phyloP scores from a whole-genome alignment of 352 stramenopile genomes.

The Phytophthora uliginosa region DNA sequence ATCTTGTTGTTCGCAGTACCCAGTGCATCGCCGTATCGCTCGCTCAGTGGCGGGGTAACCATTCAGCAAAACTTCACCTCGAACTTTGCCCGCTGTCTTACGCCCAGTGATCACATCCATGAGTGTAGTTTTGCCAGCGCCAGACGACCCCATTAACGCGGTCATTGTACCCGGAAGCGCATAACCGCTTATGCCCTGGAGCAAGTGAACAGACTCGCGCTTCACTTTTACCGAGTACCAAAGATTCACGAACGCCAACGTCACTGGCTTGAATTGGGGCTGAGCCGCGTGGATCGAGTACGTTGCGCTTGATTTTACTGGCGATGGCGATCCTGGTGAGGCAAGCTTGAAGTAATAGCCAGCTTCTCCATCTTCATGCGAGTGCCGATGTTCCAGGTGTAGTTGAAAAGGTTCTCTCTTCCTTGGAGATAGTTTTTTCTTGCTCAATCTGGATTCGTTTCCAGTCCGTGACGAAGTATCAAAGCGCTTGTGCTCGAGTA shows the following conservation, averaged over 20 bases:
- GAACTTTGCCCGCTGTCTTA: neutral
- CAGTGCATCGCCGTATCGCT: neutral
- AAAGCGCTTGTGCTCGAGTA: neutral
- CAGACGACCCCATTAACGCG: neutral
- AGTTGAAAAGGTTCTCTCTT: neutral
- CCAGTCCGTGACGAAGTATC: neutral
- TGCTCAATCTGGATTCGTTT: neutral
- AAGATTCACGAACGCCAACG: neutral
- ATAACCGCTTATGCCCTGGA: neutral
- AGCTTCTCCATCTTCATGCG: neutral
- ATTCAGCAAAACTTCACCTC: neutral
- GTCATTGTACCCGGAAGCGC: neutral
- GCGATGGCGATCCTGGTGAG: neutral
- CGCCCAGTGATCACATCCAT: conserved; percentile 1
- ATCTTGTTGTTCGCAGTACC: neutral
- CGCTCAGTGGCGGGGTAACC: neutral
- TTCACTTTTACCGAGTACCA: neutral
- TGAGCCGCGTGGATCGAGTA: neutral
- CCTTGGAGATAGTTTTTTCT: neutral
- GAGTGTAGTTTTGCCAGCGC: neutral
- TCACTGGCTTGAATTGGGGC: neutral
- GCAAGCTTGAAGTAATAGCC: neutral
- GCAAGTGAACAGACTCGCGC: neutral
- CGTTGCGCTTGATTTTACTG: neutral
- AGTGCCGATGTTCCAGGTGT: neutral